Conservation (phyloP, 306 rosid genomes). For the Quercus variabilis region DNA sequence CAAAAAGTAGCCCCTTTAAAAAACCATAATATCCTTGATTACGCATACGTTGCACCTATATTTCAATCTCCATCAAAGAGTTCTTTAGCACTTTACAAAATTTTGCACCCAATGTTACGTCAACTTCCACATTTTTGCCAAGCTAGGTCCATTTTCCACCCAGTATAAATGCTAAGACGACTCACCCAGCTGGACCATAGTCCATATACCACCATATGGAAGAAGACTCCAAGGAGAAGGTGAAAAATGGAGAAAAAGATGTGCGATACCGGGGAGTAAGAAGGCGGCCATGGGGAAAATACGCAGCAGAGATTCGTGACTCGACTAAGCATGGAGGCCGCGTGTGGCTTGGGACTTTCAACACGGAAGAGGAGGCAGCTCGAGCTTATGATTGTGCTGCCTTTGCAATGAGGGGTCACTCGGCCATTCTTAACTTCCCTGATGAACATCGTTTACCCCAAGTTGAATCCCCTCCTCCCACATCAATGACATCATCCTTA, state of each 20-base stretch:
- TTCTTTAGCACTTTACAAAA: background rate
- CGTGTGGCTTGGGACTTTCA: slow-evolving; percentile 72
- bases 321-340: slow-evolving; percentile 38
- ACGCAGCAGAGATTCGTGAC: slow-evolving; percentile 43
- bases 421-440: slow-evolving; percentile 73
- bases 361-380: slow-evolving; percentile 60
- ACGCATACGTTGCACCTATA: background rate
- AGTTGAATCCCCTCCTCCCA: background rate
- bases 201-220: background rate
- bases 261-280: slow-evolving; percentile 37
- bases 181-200: background rate
- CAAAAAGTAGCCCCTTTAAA: background rate
- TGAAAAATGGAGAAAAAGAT: background rate
- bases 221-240: background rate
- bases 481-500: background rate
- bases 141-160: background rate
- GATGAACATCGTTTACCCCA: slow-evolving; percentile 24
- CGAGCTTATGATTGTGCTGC: slow-evolving; percentile 75
- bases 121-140: background rate
- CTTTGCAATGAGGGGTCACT: slow-evolving; percentile 56
- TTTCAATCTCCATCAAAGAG: background rate
- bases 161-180: slow-evolving; percentile 15
- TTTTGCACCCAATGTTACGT: background rate
- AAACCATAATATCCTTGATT: background rate
- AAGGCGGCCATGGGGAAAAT: slow-evolving; percentile 37